A percentile compares a stretch with the other conserved stretches of the same genome.
These are phyloP conservation scores for Liquidambar formosana DNA, from an alignment of 164 flowering plant species.

Conservation along the genomic window DNA sequence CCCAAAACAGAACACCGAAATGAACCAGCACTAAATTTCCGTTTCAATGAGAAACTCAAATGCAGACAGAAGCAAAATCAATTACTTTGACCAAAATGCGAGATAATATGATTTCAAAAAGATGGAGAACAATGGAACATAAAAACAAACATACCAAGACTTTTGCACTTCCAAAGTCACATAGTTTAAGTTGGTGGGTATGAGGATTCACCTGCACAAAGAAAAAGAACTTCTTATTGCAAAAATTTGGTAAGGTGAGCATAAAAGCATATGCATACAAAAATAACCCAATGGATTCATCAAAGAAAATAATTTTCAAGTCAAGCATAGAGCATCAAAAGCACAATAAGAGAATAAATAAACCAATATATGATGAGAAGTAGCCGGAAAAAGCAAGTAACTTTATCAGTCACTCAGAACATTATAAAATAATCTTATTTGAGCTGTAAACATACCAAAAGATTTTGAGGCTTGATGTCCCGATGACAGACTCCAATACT, in stretches of 20 bases:
- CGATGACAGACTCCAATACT: constrained; percentile 65
- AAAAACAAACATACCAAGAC: constrained; percentile 40
- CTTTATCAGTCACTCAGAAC: no score
- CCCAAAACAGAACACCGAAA: no score
- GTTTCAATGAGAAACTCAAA: no score
- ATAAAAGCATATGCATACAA: background rate
- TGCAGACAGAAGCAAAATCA: no score
- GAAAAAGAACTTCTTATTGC: background rate
- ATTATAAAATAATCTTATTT: no score
- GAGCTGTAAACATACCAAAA: constrained; percentile 47
- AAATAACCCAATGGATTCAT: background rate
- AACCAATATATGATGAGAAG: no score
- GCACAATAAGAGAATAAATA: no score
- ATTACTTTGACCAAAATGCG: background rate
- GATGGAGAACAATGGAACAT: background rate
- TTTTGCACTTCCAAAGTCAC: constrained; percentile 68
- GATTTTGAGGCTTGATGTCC: constrained; percentile 69
- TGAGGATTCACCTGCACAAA: constrained; percentile 58
- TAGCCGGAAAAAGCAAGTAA: no score
- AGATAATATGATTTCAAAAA: background rate
- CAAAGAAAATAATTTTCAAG: no score
- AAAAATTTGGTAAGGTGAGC: background rate
- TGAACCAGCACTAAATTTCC: no score
- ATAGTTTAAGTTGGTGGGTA: constrained; percentile 62
- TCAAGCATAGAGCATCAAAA: background rate